Percentiles rank a stretch among this genome's conserved stretches.
Evolutionary conservation across 2,329 filamentous ascomycete species (phyloP).

Genomic region (Trichoderma simmonsii): DNA sequence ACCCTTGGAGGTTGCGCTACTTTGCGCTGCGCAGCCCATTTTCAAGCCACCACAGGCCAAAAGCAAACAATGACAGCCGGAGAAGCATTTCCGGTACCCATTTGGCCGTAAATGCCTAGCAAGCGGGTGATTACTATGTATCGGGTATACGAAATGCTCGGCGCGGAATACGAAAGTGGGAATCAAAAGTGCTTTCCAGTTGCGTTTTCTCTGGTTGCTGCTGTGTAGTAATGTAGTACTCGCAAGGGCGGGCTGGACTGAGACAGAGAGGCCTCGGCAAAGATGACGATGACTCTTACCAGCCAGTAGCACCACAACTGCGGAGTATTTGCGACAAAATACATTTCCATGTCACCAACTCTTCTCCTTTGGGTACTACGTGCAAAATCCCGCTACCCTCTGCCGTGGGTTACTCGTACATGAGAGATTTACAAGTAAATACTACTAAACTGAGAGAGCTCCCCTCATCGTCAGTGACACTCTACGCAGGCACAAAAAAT

Average conservation of each 20-base stretch:
- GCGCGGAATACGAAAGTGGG: background rate
- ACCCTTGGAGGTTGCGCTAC: background rate
- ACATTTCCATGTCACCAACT: background rate
- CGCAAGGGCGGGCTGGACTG: background rate
- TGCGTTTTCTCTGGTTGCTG: background rate
- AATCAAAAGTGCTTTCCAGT: background rate
- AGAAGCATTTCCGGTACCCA: background rate
- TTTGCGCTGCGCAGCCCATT: background rate
- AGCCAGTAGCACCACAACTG: background rate
- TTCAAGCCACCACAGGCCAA: background rate
- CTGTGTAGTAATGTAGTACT: background rate
- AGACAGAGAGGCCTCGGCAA: slow-evolving; percentile 5
- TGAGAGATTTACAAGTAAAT: slow-evolving; percentile 1
- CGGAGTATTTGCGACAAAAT: background rate
- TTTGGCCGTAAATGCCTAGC: background rate
- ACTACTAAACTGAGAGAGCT: background rate
- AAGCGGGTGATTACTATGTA: background rate
- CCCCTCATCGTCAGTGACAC: background rate
- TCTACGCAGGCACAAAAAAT: background rate
- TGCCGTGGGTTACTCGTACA: background rate
- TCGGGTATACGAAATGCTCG: background rate
- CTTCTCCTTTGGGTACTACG: background rate
- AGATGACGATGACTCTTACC: slow-evolving; percentile 10
- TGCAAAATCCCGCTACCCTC: background rate
- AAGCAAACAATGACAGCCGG: background rate